These are phyloP conservation scores for Leccinellum albellum DNA, from an alignment of 768 basidiomycete genomes.

Conservation along the genomic window DNA sequence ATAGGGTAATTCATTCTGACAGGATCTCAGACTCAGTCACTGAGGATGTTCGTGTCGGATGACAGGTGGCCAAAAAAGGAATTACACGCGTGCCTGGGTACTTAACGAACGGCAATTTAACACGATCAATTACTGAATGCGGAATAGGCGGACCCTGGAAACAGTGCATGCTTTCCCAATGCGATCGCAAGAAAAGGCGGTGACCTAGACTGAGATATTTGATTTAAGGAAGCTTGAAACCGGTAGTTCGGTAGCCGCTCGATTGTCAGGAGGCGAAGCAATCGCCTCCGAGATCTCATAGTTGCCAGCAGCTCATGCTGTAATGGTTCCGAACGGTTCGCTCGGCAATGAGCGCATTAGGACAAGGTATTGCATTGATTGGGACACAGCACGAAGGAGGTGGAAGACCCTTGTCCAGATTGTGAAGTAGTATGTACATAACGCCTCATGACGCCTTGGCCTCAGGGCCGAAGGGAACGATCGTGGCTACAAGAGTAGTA, in stretches of 20 bases:
- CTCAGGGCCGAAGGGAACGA: constrained; percentile 11
- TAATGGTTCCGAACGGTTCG: constrained; percentile 29
- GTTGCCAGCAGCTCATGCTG: constrained; percentile 26
- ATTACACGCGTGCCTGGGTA: constrained; percentile 21
- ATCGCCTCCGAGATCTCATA: constrained; percentile 35
- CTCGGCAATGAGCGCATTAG: constrained; percentile 26
- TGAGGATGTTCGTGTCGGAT: constrained; percentile 2
- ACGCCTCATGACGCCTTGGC: constrained; percentile 7
- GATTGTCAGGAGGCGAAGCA: constrained; percentile 30
- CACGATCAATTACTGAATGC: constrained; percentile 21
- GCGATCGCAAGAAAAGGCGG: constrained; percentile 26
- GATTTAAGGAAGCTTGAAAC: constrained; percentile 28
- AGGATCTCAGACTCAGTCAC: neutral
- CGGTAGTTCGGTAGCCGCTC: constrained; percentile 29
- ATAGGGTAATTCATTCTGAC: constrained; percentile 24
- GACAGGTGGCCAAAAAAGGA: constrained; percentile 16
- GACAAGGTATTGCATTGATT: constrained; percentile 18
- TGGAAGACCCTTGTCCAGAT: constrained; percentile 7
- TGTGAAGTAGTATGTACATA: constrained; percentile 10
- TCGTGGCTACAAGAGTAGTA: constrained; percentile 2
- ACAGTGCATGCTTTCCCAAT: constrained; percentile 21
- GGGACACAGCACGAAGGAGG: constrained; percentile 16
- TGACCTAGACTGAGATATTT: constrained; percentile 26
- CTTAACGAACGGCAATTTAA: constrained; percentile 24
- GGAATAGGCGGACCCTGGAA: constrained; percentile 32